Percentiles rank a stretch among this genome's conserved stretches.
phyloP scores from a whole-genome alignment of 176 grass and related monocot species.

The Phoenix roebelenii region DNA sequence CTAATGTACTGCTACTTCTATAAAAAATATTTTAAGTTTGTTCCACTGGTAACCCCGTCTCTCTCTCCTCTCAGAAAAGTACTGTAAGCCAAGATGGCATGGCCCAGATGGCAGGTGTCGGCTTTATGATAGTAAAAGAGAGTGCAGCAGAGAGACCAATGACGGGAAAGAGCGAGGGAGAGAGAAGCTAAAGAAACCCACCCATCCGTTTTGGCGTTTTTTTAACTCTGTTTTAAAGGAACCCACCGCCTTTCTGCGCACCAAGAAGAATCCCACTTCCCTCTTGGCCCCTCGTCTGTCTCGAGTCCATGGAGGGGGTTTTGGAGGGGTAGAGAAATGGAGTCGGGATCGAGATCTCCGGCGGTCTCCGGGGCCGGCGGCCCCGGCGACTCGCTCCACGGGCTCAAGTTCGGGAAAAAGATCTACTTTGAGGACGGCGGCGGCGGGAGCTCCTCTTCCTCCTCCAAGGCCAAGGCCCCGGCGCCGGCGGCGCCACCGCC shows the following conservation, averaged over 20 bases:
- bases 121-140: too few relatives aligned
- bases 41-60: constrained; percentile 10
- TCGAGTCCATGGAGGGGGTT: not conserved
- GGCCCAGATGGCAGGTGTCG: too few relatives aligned
- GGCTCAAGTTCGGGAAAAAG: constrained; percentile 3
- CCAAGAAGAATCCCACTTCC: not conserved
- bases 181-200: too few relatives aligned
- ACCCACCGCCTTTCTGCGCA: not conserved
- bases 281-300: not conserved
- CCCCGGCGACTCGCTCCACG: not conserved
- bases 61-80: not conserved
- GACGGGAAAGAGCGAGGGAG: too few relatives aligned
- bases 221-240: not conserved
- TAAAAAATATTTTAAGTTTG: constrained; percentile 23
- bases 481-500: not conserved
- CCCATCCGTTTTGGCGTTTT: not conserved
- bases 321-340: not conserved
- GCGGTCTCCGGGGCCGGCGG: not conserved
- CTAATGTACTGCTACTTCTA: too few relatives aligned
- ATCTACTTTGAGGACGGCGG: constrained; percentile 1
- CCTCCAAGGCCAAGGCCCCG: not conserved
- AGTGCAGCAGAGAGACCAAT: too few relatives aligned
- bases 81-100: too few relatives aligned
- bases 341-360: not conserved
- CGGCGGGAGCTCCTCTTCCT: constrained; percentile 4